Conservation (phyloP, 2,329 filamentous ascomycete species). For the Cercospora zeae-maydis region DNA sequence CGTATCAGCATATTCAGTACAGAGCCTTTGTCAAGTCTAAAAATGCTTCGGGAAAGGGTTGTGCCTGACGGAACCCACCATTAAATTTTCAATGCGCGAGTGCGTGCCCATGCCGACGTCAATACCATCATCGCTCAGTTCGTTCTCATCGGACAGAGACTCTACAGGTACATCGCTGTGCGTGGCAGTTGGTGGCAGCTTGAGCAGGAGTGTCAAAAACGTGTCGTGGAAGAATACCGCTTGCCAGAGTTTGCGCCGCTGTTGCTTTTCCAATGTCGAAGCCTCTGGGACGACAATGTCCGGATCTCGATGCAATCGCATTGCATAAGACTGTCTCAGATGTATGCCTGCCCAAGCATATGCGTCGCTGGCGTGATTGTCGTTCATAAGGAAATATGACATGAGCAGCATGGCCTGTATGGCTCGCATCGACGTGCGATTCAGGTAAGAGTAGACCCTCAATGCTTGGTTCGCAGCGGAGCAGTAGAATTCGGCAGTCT, state of each 20-base stretch:
- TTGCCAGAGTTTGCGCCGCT: constrained; percentile 76
- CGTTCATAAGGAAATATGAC: constrained; percentile 79
- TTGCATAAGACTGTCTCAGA: constrained; percentile 73
- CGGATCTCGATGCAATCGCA: constrained; percentile 76
- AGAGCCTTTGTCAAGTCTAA: background rate
- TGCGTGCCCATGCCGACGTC: constrained; percentile 54
- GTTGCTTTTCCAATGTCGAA: constrained; percentile 69
- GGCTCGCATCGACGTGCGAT: constrained; percentile 66
- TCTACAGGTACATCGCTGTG: constrained; percentile 77
- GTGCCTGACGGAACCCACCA: constrained; percentile 28
- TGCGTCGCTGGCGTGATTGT: constrained; percentile 77
- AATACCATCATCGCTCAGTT: constrained; percentile 50
- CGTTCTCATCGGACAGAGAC: constrained; percentile 64
- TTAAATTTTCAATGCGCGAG: constrained; percentile 47
- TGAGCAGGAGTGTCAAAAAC: constrained; percentile 72
- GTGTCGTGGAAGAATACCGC: constrained; percentile 78
- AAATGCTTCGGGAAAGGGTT: background rate
- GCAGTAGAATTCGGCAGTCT: constrained; percentile 75
- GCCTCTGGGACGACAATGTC: constrained; percentile 67
- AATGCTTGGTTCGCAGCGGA: constrained; percentile 76
- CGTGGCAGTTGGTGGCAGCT: constrained; percentile 71
- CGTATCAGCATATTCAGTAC: background rate
- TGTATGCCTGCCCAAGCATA: constrained; percentile 78
- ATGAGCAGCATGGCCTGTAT: constrained; percentile 81
- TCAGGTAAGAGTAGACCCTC: constrained; percentile 71